These are phyloP conservation scores for Gilbertella persicaria DNA, from an alignment of 371 early-diverging fungal species.

Conservation along the genomic window DNA sequence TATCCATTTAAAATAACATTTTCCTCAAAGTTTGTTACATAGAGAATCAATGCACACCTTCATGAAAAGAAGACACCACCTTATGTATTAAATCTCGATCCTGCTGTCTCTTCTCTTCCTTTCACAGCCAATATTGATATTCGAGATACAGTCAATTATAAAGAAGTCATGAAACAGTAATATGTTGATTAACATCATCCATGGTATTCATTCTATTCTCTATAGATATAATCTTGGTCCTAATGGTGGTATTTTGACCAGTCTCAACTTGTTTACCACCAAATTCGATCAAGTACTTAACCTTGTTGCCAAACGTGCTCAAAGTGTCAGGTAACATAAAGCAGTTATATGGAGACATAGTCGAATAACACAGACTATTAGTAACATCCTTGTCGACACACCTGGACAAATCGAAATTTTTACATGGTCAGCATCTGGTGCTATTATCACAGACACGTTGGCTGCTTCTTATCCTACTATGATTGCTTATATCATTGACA, in stretches of 20 bases:
- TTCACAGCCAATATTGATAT: slow-evolving; percentile 98
- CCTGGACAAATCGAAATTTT: slow-evolving; percentile 99
- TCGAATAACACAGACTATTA: slow-evolving; percentile 20
- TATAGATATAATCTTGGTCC: slow-evolving; percentile 95
- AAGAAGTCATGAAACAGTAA: slow-evolving; percentile 98
- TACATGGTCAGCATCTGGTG: slow-evolving; percentile 99
- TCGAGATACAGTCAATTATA: slow-evolving; percentile 97
- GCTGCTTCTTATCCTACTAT: slow-evolving; percentile 93
- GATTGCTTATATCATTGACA: slow-evolving; percentile 97
- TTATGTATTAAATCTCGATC: slow-evolving; percentile 98
- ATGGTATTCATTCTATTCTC: slow-evolving; percentile 2
- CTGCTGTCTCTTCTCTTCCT: slow-evolving; percentile 93
- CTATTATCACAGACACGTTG: slow-evolving; percentile 95
- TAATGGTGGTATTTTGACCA: slow-evolving; percentile 98
- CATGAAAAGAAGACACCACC: slow-evolving; percentile 76
- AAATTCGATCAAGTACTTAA: slow-evolving; percentile 95
- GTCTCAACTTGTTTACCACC: slow-evolving; percentile 96
- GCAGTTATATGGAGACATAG: background rate
- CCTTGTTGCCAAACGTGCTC: slow-evolving; percentile 81
- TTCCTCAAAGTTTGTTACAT: slow-evolving; percentile 1
- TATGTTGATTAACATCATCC: background rate
- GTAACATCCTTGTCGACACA: slow-evolving; percentile 95
- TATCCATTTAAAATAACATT: background rate
- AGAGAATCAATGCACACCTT: slow-evolving; percentile 90
- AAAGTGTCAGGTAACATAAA: slow-evolving; percentile 62